Evolutionary conservation across 176 grass and related monocot species (phyloP).

Genomic region (Musa schizocarpa): DNA sequence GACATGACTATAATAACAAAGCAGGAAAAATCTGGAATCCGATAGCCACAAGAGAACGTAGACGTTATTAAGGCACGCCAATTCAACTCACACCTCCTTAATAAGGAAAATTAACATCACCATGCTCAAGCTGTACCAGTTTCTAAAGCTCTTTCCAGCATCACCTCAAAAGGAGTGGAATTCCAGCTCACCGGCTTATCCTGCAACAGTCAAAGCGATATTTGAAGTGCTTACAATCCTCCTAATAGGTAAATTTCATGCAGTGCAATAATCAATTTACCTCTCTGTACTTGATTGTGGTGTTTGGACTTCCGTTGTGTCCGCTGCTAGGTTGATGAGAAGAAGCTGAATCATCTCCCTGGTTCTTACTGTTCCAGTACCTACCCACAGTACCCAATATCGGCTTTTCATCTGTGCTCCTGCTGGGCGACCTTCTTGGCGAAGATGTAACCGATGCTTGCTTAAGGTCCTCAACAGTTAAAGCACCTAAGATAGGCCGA

Average conservation of each 20-base stretch:
- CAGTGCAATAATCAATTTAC: constrained; percentile 10
- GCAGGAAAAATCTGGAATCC: no score
- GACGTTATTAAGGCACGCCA: background rate
- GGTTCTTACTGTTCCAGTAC: constrained; percentile 17
- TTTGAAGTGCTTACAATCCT: background rate
- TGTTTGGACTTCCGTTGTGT: constrained; percentile 46
- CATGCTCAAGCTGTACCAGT: constrained; percentile 8
- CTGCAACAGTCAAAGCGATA: constrained; percentile 24
- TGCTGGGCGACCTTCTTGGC: constrained; percentile 55
- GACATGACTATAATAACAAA: no score
- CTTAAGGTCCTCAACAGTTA: constrained; percentile 84
- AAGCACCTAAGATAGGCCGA: constrained; percentile 71
- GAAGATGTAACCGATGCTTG: constrained; percentile 66
- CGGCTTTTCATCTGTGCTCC: constrained; percentile 63
- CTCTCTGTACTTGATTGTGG: constrained; percentile 57
- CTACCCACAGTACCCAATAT: constrained; percentile 83
- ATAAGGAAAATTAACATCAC: background rate
- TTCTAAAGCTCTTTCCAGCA: constrained; percentile 46
- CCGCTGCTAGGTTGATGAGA: constrained; percentile 38
- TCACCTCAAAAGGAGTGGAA: constrained; percentile 47
- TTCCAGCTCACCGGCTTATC: constrained; percentile 51
- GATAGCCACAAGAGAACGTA: no score
- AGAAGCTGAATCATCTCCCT: constrained; percentile 6
- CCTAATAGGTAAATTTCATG: background rate
- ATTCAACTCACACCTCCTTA: background rate